Evolutionary conservation across 2,329 filamentous ascomycete species (phyloP), one percentile per base, ranked within the genome.

Genomic region (Trichoderma afroharzianum): DNA sequence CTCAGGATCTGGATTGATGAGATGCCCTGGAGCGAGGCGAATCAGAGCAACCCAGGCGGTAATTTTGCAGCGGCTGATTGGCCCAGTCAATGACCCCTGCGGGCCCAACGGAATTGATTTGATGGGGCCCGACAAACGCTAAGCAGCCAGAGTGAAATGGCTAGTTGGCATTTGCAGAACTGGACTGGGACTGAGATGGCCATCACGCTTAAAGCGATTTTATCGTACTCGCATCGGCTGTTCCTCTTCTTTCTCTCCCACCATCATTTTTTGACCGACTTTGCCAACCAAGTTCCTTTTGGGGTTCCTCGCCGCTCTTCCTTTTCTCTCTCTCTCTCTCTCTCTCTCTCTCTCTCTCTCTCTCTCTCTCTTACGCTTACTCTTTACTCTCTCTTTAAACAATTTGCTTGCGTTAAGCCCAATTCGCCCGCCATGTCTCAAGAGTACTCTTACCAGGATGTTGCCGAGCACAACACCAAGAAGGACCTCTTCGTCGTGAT

Each of bases 401-500:
- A n/a, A 43, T 21, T 70, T 55, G 39, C 43, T 63, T 63, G 15
- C 32, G 28, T 55, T 21, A 21, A 55, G 53, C 21, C 28, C 33
- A 58, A 71, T 28, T 66, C 68, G 57, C 68, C 71, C 76, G 78
- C 77, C 74, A 81, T 81, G 78, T 79, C 80, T 72, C 76, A 80
- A 75, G 85, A 89, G 79, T 88, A 91, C 85, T 96, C 92, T 78
- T 93, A 90, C 85, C 86, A 91, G 79, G 93, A 97, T 83, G 89
- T 97, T 83, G 87, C 92, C 74, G 89, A 90, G 84, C 94, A 97
- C 88, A 93, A 92, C 86, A 91, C 88, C 84, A 98, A 98, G 91
- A 97, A 94, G 88, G 94, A 98, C 82, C 86, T 97, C 75, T 97
- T 88, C 86, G 82, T 98, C 79, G 92, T 98, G 75, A 90, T 99